These are phyloP conservation scores for Chrysopogon serrulatus DNA, from an alignment of 176 grass and related monocot species.

Conservation along the genomic window DNA sequence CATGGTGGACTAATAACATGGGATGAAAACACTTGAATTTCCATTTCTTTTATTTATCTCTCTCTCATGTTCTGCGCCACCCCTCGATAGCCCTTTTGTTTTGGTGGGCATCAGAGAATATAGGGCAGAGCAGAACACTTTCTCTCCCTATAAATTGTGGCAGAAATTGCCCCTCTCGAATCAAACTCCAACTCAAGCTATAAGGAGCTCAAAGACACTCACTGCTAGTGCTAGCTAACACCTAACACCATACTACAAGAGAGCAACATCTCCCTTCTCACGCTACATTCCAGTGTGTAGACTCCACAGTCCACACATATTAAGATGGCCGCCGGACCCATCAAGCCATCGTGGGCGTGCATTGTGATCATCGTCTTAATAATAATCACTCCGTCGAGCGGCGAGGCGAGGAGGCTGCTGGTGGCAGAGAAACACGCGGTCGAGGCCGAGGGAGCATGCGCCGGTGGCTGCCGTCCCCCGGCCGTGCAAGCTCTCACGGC, in stretches of 20 bases:
- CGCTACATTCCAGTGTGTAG: background rate
- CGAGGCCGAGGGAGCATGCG: background rate
- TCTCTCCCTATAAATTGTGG: constrained; percentile 31
- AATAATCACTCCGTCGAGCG: background rate
- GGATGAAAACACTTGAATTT: background rate
- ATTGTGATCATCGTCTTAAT: constrained; percentile 18
- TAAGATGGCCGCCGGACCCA: constrained; percentile 25
- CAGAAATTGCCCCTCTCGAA: background rate
- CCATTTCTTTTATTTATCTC: background rate
- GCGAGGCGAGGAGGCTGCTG: constrained; percentile 27
- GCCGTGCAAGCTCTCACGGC: background rate
- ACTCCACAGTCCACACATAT: background rate
- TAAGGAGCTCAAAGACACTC: background rate
- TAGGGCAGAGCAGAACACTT: background rate
- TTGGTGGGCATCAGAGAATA: background rate
- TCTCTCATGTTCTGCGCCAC: background rate
- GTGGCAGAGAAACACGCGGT: background rate
- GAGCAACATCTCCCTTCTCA: too few species aligned
- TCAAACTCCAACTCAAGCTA: constrained; percentile 3
- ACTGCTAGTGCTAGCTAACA: background rate
- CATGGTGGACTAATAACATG: background rate
- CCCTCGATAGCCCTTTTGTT: background rate
- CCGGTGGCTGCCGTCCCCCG: background rate
- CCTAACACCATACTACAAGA: too few species aligned
- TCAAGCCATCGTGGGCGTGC: constrained; percentile 6